Conservation (phyloP, 129 eudicot genomes). For the Flaveria ramosissima region DNA sequence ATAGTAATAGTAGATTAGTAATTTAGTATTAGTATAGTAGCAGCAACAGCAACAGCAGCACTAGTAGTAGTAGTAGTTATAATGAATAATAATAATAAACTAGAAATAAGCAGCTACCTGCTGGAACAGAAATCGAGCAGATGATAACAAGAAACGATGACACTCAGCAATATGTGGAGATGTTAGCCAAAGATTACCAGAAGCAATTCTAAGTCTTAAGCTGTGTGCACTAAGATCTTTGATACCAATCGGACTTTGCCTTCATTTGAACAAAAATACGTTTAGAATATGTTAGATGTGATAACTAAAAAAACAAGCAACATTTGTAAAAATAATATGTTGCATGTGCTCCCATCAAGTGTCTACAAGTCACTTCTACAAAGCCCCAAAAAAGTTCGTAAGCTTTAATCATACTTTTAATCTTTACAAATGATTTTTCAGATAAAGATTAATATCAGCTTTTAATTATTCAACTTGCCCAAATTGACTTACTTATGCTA, state of each 20-base stretch:
- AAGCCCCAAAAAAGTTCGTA: background rate
- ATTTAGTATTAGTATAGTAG: no score
- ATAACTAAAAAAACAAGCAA: slow-evolving; percentile 4
- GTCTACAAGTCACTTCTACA: no score
- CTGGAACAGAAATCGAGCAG: slow-evolving; percentile 66
- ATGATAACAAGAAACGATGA: slow-evolving; percentile 45
- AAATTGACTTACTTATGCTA: background rate
- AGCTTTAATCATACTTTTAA: background rate
- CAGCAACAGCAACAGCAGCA: no score
- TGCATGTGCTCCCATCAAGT: background rate
- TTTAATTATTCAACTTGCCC: background rate
- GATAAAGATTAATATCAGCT: background rate
- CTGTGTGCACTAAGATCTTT: slow-evolving; percentile 58
- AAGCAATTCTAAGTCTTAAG: slow-evolving; percentile 74
- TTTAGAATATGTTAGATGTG: background rate
- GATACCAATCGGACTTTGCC: slow-evolving; percentile 47
- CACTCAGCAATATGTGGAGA: slow-evolving; percentile 39
- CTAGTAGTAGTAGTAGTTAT: no score
- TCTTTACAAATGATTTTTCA: background rate
- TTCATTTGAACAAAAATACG: slow-evolving; percentile 30
- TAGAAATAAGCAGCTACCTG: slow-evolving; percentile 44
- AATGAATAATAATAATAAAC: background rate
- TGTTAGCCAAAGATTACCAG: slow-evolving; percentile 64
- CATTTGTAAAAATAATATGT: background rate
- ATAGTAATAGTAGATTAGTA: no score